A percentile compares a stretch with the other conserved stretches of the same genome.
Evolutionary conservation across 2,329 filamentous ascomycete species (phyloP).

Genomic region (Apiospora marii): DNA sequence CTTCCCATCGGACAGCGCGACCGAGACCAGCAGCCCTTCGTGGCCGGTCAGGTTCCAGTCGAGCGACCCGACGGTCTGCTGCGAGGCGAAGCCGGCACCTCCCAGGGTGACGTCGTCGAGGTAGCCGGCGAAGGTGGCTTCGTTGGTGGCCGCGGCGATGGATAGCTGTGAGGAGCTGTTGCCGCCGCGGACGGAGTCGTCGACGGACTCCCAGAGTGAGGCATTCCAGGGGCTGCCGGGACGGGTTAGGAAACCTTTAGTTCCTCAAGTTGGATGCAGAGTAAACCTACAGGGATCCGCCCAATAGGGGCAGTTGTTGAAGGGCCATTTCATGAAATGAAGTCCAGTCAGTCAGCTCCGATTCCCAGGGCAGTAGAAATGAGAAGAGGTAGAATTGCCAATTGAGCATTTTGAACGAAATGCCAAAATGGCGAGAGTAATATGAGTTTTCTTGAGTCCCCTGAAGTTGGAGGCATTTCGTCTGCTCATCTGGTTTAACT

Average conservation of each 20-base stretch:
- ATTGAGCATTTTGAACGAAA: neutral
- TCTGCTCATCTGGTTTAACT: neutral
- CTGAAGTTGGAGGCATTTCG: neutral
- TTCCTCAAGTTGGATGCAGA: neutral
- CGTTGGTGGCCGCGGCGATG: neutral
- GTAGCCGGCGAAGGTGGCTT: slow-evolving; percentile 7
- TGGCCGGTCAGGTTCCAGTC: slow-evolving; percentile 10
- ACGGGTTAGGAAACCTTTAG: neutral
- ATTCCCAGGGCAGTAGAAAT: neutral
- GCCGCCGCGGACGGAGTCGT: slow-evolving; percentile 19
- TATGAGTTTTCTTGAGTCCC: neutral
- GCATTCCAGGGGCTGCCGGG: neutral
- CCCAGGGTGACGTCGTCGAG: neutral
- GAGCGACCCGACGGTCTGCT: neutral
- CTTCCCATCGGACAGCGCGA: neutral
- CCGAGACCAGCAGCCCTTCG: neutral
- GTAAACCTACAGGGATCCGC: neutral
- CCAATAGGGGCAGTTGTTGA: neutral
- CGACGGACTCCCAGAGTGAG: neutral
- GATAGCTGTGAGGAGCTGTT: slow-evolving; percentile 1
- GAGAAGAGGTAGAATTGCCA: neutral
- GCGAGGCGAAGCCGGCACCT: slow-evolving; percentile 19
- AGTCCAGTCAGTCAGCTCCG: neutral
- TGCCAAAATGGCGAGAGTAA: neutral
- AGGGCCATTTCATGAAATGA: neutral